A percentile compares a stretch with the other conserved stretches of the same genome.
Evolutionary conservation across 2,329 filamentous ascomycete genomes (phyloP).

Genomic region (Acarospora socialis): DNA sequence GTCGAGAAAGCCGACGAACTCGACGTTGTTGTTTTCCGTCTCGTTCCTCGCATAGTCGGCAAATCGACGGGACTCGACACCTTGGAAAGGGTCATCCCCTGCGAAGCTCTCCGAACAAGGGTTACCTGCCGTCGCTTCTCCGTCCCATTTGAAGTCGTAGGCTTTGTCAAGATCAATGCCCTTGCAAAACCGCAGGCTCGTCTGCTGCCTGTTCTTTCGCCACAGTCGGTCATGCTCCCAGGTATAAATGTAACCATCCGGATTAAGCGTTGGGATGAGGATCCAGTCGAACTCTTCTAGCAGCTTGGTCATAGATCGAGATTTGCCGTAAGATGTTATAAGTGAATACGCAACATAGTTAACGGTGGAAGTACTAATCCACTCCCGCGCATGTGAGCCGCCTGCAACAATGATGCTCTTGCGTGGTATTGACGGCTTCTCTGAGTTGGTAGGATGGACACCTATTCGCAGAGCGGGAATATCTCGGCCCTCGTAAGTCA

Average conservation of each 20-base stretch:
- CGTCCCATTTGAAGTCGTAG: conserved; percentile 76
- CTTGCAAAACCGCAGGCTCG: conserved; percentile 65
- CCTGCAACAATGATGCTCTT: conserved; percentile 73
- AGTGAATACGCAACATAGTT: conserved; percentile 83
- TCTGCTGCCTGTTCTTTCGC: conserved; percentile 86
- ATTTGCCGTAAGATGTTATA: conserved; percentile 68
- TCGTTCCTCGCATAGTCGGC: conserved; percentile 74
- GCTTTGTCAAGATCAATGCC: conserved; percentile 82
- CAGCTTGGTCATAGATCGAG: conserved; percentile 54
- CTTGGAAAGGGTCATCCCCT: conserved; percentile 70
- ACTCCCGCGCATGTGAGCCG: conserved; percentile 86
- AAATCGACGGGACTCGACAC: conserved; percentile 59
- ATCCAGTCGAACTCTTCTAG: conserved; percentile 77
- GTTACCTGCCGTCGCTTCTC: conserved; percentile 49
- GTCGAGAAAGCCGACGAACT: conserved; percentile 76
- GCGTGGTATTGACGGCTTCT: conserved; percentile 35
- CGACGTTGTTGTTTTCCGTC: conserved; percentile 52
- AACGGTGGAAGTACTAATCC: conserved; percentile 86
- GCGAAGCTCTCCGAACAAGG: conserved; percentile 87
- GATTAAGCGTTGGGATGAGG: conserved; percentile 78
- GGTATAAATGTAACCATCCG: conserved; percentile 86
- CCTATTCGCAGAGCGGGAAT: conserved; percentile 73
- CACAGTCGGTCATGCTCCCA: conserved; percentile 87
- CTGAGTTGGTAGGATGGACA: conserved; percentile 35
- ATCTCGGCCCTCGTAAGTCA: conserved; percentile 73